A percentile compares a stretch with the other conserved stretches of the same genome.
These are phyloP conservation scores for Ganoderma lingzhi DNA, from an alignment of 1,284 basidiomycete species.

Conservation along the genomic window DNA sequence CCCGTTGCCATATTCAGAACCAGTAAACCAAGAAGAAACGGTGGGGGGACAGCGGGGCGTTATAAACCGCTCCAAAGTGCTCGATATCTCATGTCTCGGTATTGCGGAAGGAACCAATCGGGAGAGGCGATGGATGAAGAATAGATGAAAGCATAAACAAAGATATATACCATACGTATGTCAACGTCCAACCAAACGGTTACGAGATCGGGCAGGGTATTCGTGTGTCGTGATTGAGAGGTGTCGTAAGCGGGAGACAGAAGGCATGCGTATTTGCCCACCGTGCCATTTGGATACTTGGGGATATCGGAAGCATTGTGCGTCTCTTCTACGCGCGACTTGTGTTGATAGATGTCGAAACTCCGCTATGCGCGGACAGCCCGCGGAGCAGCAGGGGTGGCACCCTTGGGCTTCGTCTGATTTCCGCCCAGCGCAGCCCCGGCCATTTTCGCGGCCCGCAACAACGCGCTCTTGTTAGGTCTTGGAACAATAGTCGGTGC, in stretches of 20 bases:
- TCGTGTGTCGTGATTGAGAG: constrained; percentile 6
- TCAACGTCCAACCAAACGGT: constrained; percentile 14
- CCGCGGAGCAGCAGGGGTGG: constrained; percentile 22
- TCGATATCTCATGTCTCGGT: constrained; percentile 12
- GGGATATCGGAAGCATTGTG: neutral
- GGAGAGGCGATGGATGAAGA: constrained; percentile 5
- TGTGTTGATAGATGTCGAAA: neutral
- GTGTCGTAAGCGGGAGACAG: neutral
- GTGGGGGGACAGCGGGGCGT: neutral
- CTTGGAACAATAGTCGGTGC: constrained; percentile 71
- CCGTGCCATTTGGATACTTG: neutral
- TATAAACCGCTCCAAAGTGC: constrained; percentile 13
- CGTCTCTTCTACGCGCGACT: constrained; percentile 15
- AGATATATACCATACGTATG: constrained; percentile 23
- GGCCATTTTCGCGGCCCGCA: constrained; percentile 73
- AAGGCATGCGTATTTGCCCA: neutral
- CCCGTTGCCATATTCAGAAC: constrained; percentile 7
- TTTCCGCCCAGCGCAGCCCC: constrained; percentile 30
- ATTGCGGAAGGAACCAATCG: neutral
- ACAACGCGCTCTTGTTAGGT: constrained; percentile 76
- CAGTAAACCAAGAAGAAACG: constrained; percentile 2
- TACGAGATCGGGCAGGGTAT: constrained; percentile 22
- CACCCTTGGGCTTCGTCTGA: constrained; percentile 25
- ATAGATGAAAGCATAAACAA: constrained; percentile 33
- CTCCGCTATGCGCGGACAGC: constrained; percentile 30